Evolutionary conservation across 208 protist genomes (phyloP).

Genomic region (Leishmania mexicana): DNA sequence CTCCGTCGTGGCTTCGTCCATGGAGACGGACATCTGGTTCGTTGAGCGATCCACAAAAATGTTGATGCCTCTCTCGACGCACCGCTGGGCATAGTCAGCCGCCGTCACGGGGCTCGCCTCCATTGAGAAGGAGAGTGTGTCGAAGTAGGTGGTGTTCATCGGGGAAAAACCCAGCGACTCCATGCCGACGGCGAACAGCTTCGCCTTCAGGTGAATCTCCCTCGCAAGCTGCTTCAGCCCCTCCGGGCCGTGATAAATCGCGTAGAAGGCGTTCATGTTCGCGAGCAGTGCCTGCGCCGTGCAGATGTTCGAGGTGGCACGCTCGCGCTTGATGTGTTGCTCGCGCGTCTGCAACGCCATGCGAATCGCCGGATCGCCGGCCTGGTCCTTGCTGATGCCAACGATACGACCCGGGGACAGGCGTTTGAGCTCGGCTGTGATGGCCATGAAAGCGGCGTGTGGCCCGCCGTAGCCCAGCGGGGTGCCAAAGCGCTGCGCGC

Average conservation of each 20-base stretch:
- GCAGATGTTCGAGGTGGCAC: conserved; percentile 97
- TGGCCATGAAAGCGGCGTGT: conserved; percentile 97
- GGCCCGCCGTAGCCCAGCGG: conserved; percentile 97
- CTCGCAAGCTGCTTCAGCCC: conserved; percentile 94
- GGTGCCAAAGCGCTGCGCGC: conserved; percentile 96
- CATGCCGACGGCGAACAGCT: conserved; percentile 85
- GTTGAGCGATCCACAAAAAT: conserved; percentile 68
- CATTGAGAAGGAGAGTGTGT: conserved; percentile 86
- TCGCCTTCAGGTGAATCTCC: conserved; percentile 87
- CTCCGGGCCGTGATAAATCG: conserved; percentile 97
- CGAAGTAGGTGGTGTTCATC: conserved; percentile 83
- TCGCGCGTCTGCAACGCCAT: conserved; percentile 98
- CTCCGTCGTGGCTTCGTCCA: conserved; percentile 94
- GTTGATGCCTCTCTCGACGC: conserved; percentile 91
- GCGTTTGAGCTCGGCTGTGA: conserved; percentile 88
- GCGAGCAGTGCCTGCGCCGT: conserved; percentile 98
- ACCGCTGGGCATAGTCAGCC: conserved; percentile 59
- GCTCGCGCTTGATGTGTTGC: conserved; percentile 98
- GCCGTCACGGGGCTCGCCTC: conserved; percentile 38
- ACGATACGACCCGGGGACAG: conserved; percentile 96
- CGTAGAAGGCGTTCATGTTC: conserved; percentile 97
- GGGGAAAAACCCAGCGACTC: conserved; percentile 70
- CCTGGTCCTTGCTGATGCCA: conserved; percentile 94
- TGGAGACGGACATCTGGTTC: conserved; percentile 77
- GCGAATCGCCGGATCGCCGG: conserved; percentile 91